A percentile compares a stretch with the other conserved stretches of the same genome.
Evolutionary conservation across 352 stramenopile genomes (phyloP).

Genomic region (Phytopythium vexans): DNA sequence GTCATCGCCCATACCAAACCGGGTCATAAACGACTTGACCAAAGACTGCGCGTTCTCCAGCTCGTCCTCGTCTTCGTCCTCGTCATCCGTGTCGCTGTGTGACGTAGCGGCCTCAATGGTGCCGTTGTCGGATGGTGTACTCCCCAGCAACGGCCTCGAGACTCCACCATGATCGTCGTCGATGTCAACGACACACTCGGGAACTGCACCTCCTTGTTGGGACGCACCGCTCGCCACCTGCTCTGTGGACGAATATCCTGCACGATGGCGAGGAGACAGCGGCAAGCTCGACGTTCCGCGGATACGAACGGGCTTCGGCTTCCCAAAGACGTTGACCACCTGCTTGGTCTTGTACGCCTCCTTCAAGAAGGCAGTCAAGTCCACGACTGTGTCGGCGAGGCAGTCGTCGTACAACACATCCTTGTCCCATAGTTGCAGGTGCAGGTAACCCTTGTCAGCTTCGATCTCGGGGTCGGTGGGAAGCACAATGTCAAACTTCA

Average conservation of each 20-base stretch:
- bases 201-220: conserved; percentile 4
- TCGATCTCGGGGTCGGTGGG: conserved; percentile 69
- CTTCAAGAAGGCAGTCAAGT: conserved; percentile 62
- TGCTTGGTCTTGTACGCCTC: conserved; percentile 66
- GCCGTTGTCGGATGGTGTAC: too few relatives aligned
- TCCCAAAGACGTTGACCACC: conserved; percentile 71
- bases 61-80: conserved; percentile 24
- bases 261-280: conserved; percentile 9
- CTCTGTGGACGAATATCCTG: too few relatives aligned
- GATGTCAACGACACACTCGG: too few relatives aligned
- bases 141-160: too few relatives aligned
- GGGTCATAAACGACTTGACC: conserved; percentile 69
- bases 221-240: too few relatives aligned
- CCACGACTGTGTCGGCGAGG: conserved; percentile 67
- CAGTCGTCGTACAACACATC: conserved; percentile 78
- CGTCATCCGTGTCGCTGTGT: conserved; percentile 13
- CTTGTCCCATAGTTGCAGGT: conserved; percentile 82
- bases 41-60: conserved; percentile 67
- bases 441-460: conserved; percentile 61
- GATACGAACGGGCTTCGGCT: conserved; percentile 57
- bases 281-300: conserved; percentile 15
- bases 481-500: conserved; percentile 89
- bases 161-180: too few relatives aligned
- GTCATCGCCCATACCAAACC: conserved; percentile 74
- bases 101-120: not conserved